These are phyloP conservation scores for Neocatenulostroma microsporum DNA, from an alignment of 2,329 filamentous ascomycete genomes.

Conservation along the genomic window DNA sequence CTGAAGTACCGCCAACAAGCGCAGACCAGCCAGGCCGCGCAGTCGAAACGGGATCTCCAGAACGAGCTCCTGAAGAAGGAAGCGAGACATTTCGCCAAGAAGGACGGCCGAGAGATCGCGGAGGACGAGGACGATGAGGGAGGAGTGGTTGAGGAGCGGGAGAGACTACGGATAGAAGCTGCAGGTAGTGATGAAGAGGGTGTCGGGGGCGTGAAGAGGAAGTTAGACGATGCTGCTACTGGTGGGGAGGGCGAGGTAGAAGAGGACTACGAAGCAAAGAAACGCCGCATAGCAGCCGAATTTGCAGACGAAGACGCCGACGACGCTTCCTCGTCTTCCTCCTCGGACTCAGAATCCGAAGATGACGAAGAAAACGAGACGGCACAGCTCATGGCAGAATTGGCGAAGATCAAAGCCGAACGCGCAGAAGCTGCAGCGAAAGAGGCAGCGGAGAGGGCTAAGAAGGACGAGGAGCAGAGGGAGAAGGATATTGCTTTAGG, in stretches of 20 bases:
- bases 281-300: slow-evolving; percentile 78
- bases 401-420: slow-evolving; percentile 89
- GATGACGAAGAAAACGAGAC: slow-evolving; percentile 68
- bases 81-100: slow-evolving; percentile 78
- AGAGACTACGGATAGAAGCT: slow-evolving; percentile 42
- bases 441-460: slow-evolving; percentile 73
- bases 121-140: slow-evolving; percentile 28
- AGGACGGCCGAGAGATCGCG: slow-evolving; percentile 52
- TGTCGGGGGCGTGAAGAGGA: slow-evolving; percentile 50
- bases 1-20: slow-evolving; percentile 86
- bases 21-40: slow-evolving; percentile 75
- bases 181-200: neutral
- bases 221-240: slow-evolving; percentile 46
- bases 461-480: slow-evolving; percentile 70
- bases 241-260: slow-evolving; percentile 26
- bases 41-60: slow-evolving; percentile 66
- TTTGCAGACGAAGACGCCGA: slow-evolving; percentile 81
- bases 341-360: slow-evolving; percentile 15
- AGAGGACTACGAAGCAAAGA: slow-evolving; percentile 67
- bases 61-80: slow-evolving; percentile 87
- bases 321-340: slow-evolving; percentile 45
- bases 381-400: slow-evolving; percentile 80
- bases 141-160: slow-evolving; percentile 2
- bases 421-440: slow-evolving; percentile 71
- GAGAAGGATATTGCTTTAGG: slow-evolving; percentile 85